Evolutionary conservation across 805 yeast genomes (phyloP).

Genomic region (Candida krabiensis): DNA sequence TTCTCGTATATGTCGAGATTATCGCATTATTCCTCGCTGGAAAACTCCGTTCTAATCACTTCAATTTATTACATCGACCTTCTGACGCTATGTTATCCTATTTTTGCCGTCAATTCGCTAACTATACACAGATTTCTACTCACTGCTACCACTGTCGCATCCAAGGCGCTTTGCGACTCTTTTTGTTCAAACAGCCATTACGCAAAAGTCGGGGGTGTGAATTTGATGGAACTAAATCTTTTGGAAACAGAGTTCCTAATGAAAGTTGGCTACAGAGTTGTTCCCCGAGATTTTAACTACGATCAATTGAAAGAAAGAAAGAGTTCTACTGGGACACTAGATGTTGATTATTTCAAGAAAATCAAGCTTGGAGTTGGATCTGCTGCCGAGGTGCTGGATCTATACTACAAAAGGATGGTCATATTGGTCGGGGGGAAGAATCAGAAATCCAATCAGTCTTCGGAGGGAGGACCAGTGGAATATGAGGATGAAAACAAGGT

Average conservation of each 20-base stretch:
- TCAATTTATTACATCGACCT: constrained; percentile 90
- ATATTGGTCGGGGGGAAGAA: constrained; percentile 43
- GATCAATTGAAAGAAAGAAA: constrained; percentile 28
- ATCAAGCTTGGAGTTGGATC: constrained; percentile 29
- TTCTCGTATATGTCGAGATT: constrained; percentile 74
- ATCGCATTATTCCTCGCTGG: constrained; percentile 80
- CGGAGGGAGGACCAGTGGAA: constrained; percentile 2
- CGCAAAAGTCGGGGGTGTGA: constrained; percentile 95
- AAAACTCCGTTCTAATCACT: constrained; percentile 76
- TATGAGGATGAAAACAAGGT: constrained; percentile 18
- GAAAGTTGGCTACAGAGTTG: constrained; percentile 74
- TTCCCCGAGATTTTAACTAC: constrained; percentile 51
- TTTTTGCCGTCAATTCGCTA: constrained; percentile 81
- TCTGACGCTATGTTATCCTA: constrained; percentile 71
- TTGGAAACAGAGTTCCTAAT: constrained; percentile 85
- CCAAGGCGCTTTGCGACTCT: constrained; percentile 89
- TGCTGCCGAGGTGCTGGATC: constrained; percentile 42
- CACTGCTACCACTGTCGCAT: constrained; percentile 87
- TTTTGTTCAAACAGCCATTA: constrained; percentile 93
- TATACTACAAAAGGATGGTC: constrained; percentile 51
- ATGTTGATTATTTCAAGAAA: constrained; percentile 31
- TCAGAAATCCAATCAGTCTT: constrained; percentile 4
- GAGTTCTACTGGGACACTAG: constrained; percentile 25
- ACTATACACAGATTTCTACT: constrained; percentile 91
- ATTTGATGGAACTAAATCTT: constrained; percentile 76